phyloP scores from a whole-genome alignment of 345 rosid genomes.

The Citrus trifoliata region DNA sequence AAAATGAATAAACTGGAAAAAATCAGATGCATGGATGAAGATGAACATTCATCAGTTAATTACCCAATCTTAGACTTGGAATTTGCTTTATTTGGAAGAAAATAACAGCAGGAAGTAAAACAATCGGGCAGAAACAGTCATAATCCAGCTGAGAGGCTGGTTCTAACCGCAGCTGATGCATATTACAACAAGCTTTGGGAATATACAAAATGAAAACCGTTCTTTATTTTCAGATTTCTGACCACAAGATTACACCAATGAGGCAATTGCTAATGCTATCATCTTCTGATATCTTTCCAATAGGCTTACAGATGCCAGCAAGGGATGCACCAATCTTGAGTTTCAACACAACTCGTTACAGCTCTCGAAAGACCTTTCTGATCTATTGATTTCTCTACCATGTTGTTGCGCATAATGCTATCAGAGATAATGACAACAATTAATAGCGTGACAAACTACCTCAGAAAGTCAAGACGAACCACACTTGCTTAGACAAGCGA shows the following conservation, averaged over 20 bases:
- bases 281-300: background rate
- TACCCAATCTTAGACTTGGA: background rate
- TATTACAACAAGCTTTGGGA: background rate
- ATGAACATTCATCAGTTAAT: background rate
- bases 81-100: background rate
- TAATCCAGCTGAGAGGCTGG: background rate
- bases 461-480: constrained; percentile 40
- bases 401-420: background rate
- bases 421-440: background rate
- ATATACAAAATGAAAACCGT: background rate
- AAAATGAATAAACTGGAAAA: background rate
- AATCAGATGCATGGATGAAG: background rate
- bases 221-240: background rate
- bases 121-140: background rate
- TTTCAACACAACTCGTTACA: background rate
- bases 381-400: background rate
- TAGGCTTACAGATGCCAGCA: background rate
- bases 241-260: background rate
- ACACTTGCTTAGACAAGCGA: constrained; percentile 72
- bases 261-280: background rate
- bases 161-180: background rate
- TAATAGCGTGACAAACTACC: background rate
- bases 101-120: background rate
- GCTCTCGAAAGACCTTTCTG: background rate
- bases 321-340: background rate